A percentile compares a stretch with the other conserved stretches of the same genome.
Conservation (phyloP, 208 protist species). For the Polymyxa betae region DNA sequence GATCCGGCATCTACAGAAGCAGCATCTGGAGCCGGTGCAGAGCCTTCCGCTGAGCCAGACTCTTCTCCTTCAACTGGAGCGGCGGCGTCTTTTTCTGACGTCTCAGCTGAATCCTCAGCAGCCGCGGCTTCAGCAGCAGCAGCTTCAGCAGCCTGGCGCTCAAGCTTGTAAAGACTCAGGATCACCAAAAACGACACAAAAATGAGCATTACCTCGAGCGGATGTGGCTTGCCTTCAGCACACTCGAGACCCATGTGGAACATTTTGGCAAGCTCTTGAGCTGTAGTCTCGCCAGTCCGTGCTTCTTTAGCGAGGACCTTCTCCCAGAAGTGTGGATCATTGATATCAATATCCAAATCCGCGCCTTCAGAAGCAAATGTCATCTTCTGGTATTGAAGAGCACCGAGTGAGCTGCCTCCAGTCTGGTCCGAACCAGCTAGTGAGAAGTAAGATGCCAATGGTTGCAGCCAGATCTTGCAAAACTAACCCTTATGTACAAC, state of each 20-base stretch:
- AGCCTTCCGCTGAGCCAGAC: neutral
- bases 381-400: slow-evolving; percentile 53
- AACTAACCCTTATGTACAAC: slow-evolving; percentile 25
- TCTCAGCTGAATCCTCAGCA: neutral
- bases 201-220: neutral
- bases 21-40: neutral
- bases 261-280: slow-evolving; percentile 33
- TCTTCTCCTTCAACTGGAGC: neutral
- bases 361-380: slow-evolving; percentile 29
- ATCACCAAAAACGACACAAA: neutral
- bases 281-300: neutral
- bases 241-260: neutral
- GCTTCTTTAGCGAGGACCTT: slow-evolving; percentile 40
- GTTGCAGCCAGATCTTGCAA: neutral
- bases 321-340: slow-evolving; percentile 56
- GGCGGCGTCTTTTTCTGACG: neutral
- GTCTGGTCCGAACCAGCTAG: neutral
- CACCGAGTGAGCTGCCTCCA: neutral
- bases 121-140: neutral
- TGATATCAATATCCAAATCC: slow-evolving; percentile 54
- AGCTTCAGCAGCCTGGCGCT: slow-evolving; percentile 27
- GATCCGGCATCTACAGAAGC: neutral
- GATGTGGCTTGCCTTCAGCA: slow-evolving; percentile 43
- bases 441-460: neutral
- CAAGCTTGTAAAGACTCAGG: neutral